phyloP scores from a whole-genome alignment of 2,329 filamentous ascomycete species.

The Xylogone sp. region DNA sequence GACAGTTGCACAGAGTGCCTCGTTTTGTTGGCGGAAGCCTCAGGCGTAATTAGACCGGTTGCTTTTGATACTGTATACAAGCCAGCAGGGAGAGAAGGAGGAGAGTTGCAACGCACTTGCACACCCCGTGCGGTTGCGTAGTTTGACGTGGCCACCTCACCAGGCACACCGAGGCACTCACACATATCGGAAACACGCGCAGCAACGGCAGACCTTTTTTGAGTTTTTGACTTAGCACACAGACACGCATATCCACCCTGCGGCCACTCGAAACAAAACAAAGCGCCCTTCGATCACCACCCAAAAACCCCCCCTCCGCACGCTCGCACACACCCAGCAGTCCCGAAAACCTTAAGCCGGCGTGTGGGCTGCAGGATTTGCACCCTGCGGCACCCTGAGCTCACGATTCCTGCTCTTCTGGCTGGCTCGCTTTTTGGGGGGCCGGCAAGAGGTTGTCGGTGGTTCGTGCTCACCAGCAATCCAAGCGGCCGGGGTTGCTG shows the following conservation, averaged over 20 bases:
- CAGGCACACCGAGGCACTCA: not conserved
- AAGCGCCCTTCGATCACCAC: no score
- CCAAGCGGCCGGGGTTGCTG: no score
- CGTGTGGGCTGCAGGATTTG: not conserved
- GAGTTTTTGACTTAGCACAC: not conserved
- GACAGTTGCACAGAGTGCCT: no score
- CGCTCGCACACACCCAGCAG: not conserved
- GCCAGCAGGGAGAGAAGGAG: no score
- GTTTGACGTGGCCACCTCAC: not conserved
- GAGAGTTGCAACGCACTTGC: no score
- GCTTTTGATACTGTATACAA: no score
- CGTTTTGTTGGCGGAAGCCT: no score
- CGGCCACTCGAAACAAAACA: no score
- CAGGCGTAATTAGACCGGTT: no score
- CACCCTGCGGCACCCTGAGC: not conserved
- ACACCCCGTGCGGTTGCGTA: no score
- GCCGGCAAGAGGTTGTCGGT: not conserved
- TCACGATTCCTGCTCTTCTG: not conserved
- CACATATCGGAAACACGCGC: not conserved
- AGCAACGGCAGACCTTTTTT: not conserved
- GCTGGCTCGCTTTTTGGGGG: not conserved
- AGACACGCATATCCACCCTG: no score
- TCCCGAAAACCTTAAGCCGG: not conserved
- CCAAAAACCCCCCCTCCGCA: no score
- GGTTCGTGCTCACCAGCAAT: not conserved